Evolutionary conservation across 371 early-diverging fungal species (phyloP), one percentile per base, ranked within the genome.

Genomic region (Blyttiomyces sp.): DNA sequence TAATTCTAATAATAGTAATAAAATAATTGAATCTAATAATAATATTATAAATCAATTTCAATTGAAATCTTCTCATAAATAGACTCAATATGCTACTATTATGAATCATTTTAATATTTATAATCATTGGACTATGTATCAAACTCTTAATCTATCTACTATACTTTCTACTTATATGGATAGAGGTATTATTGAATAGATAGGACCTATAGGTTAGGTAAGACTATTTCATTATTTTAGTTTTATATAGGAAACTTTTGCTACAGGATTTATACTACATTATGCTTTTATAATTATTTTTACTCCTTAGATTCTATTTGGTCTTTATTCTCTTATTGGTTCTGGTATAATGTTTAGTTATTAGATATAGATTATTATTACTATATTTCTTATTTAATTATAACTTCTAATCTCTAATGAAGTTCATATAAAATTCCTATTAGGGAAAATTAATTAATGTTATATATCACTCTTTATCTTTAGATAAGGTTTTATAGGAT

Each of bases 71-170:
- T 45, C 35, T 45, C 24, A 24, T 32, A 51, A 56, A 34, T 66
- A 54, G 66, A 49, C 26, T 42, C 51, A 51, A 32, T 34, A 19
- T n/a, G 49, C 57, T 33, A 26, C n/a, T 69, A 67, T 45, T 17
- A 28, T 71, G 52, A 68, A 59, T 48, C 63, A 73, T 36, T 69
- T 71, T 69, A 74, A 69, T 74, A 71, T 69, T 57, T 60, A 46
- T 65, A 66, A 63, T 49, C 64, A 69, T 35, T 66, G 32, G 62
- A 69, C 54, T 26, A 42, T 66, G 28, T 27, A 49, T 33, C 42
- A 42, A 63, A 44, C 49, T 45, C 27, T 68, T 32, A 60, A 61
- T 23, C 21, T 61, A 32, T 23, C 61, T 68, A 13, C 17, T 66
- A 66, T 67, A n/a, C 30, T 64, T 23, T 35, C 23, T 57, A 13